Evolutionary conservation across 1,284 basidiomycete species (phyloP), one percentile per base, ranked within the genome.

Genomic region (Mycosarcoma mackinlayi): DNA sequence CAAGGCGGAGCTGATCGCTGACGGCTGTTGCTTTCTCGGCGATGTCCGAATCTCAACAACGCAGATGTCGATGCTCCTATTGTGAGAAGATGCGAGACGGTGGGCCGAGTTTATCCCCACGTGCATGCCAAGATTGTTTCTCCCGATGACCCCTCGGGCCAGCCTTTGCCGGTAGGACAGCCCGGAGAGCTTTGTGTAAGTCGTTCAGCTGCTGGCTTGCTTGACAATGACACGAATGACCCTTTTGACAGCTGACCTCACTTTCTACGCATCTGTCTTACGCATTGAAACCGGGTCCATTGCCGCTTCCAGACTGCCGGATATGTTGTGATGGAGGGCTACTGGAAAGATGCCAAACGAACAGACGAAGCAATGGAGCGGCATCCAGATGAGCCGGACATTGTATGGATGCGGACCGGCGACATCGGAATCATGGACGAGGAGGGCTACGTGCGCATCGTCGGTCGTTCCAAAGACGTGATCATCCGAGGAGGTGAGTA

Each of bases 401-500:
- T 88, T 33, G 87, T 84, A 2, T 93, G 91, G 92, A 92, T 93
- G 89, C 87, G 90, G 78, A 92, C 91, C 0, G 92, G 92, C 1
- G 92, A 94, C 81, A 88, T 92, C 75, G 92, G 87, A 1, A 88
- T 91, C 34, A 87, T 93, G 84, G 91, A 93, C 74, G 87, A 89
- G 51, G 89, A 93, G 59, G 92, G 92, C 4, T 93, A 92, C 83
- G 83, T 93, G 19, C 84, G 84, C 72, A 63, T 93, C 63, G 90
- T 92, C 39, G 89, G 91, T 33, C 86, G 91, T 3, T 74, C 68
- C 38, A 82, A 90, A 87, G 92, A 93, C 80, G 87, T 93, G 47
- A 92, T 94, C 79, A 93, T 93, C 69, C 89, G 92, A 18, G 92
- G 92, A 24, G 92, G 92, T 73, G 91, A 93, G 88, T 93, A 92